Conservation (phyloP, 192 early-diverging fungal genomes). For the Rhizophagus sp. region DNA sequence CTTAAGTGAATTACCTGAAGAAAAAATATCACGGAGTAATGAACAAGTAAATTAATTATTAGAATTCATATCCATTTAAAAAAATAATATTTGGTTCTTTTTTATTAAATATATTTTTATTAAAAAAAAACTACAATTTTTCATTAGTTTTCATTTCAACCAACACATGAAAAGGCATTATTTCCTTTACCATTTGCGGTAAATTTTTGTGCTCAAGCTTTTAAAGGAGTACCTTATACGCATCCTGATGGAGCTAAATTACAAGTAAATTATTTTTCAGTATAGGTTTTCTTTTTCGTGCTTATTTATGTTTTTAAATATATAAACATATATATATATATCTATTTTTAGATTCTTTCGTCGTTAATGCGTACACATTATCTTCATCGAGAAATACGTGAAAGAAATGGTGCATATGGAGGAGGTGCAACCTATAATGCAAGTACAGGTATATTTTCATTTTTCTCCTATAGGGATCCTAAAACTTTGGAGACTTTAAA, state of each 20-base stretch:
- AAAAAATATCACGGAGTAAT: background rate
- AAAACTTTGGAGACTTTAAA: conserved; percentile 69
- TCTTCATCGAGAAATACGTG: conserved; percentile 96
- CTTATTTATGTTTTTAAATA: background rate
- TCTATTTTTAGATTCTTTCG: conserved; percentile 55
- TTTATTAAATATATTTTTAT: too few species aligned
- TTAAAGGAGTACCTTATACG: conserved; percentile 81
- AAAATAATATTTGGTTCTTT: background rate
- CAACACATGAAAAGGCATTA: conserved; percentile 64
- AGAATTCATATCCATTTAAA: background rate
- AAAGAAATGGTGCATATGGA: conserved; percentile 96
- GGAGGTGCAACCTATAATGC: conserved; percentile 81
- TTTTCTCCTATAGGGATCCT: conserved; percentile 95
- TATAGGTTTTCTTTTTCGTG: background rate
- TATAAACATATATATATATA: background rate
- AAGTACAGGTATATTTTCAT: conserved; percentile 76
- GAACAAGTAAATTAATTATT: conserved; percentile 13
- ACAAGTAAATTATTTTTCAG: conserved; percentile 46
- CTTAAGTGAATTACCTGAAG: conserved; percentile 39
- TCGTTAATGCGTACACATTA: conserved; percentile 84
- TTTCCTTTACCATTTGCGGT: conserved; percentile 84
- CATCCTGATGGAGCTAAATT: conserved; percentile 79
- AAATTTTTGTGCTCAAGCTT: conserved; percentile 77
- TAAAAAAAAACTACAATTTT: background rate
- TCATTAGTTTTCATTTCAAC: conserved; percentile 45